Evolutionary conservation across 2,329 filamentous ascomycete genomes (phyloP).

Genomic region (Fusarium oxysporum): DNA sequence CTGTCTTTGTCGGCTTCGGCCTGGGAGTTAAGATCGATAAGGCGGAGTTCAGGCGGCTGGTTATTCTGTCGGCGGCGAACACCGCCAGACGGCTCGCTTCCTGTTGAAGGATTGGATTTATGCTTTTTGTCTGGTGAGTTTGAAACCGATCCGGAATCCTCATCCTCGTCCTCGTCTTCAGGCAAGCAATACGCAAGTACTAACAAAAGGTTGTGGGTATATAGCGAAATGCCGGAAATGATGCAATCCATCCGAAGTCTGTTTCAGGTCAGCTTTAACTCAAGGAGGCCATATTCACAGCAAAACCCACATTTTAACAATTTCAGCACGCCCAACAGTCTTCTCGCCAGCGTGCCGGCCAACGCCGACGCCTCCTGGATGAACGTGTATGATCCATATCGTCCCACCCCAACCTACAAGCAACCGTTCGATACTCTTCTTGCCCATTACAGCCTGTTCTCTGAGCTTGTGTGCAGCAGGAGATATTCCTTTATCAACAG

Average conservation of each 20-base stretch:
- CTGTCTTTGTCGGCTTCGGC: slow-evolving; percentile 89
- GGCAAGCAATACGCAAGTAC: slow-evolving; percentile 90
- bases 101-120: slow-evolving; percentile 57
- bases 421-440: slow-evolving; percentile 76
- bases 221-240: slow-evolving; percentile 95
- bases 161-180: slow-evolving; percentile 68
- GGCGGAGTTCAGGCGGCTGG: slow-evolving; percentile 85
- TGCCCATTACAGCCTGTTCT: slow-evolving; percentile 61
- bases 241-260: slow-evolving; percentile 97
- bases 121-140: slow-evolving; percentile 52
- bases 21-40: slow-evolving; percentile 90
- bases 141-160: slow-evolving; percentile 22
- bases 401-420: slow-evolving; percentile 96
- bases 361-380: slow-evolving; percentile 75
- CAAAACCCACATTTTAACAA: slow-evolving; percentile 86
- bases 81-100: slow-evolving; percentile 72
- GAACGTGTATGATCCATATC: slow-evolving; percentile 94
- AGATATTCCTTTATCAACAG: slow-evolving; percentile 52
- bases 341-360: slow-evolving; percentile 77
- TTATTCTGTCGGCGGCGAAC: slow-evolving; percentile 80
- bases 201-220: slow-evolving; percentile 90
- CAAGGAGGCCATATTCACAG: slow-evolving; percentile 55
- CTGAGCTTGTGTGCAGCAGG: slow-evolving; percentile 61
- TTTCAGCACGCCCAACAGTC: slow-evolving; percentile 84
- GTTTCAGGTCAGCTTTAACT: slow-evolving; percentile 61